Conservation (phyloP, 441 rosid genomes). For the Aquilaria agallochum region DNA sequence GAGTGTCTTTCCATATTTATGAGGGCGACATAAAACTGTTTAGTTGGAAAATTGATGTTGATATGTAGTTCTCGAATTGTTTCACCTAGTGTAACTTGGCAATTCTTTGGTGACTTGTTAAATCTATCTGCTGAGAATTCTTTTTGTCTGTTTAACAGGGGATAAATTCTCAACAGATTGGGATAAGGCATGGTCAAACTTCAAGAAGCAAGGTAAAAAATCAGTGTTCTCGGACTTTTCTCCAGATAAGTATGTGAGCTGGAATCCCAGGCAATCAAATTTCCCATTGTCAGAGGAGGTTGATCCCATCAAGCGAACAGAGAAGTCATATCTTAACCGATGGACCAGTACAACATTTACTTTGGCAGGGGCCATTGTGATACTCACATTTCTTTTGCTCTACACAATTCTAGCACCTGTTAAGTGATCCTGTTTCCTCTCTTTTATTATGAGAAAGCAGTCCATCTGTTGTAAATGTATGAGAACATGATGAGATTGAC, state of each 20-base stretch:
- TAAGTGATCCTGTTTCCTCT: conserved; percentile 36
- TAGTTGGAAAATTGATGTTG: too few species aligned
- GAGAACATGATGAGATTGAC: conserved; percentile 3
- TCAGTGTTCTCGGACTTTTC: conserved; percentile 56
- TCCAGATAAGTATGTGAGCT: conserved; percentile 72
- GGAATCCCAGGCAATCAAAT: conserved; percentile 78
- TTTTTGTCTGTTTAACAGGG: conserved; percentile 28
- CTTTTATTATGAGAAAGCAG: not conserved
- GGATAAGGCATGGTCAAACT: conserved; percentile 90
- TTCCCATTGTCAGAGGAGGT: conserved; percentile 84
- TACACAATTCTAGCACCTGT: conserved; percentile 77
- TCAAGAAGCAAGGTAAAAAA: conserved; percentile 82
- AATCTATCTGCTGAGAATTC: not conserved
- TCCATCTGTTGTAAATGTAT: conserved; percentile 4
- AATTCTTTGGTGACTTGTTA: too few species aligned
- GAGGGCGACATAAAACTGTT: too few species aligned
- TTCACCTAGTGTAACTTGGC: too few species aligned
- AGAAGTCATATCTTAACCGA: conserved; percentile 72
- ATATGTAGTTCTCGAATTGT: too few species aligned
- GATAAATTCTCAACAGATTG: conserved; percentile 66
- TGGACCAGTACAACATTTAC: conserved; percentile 89
- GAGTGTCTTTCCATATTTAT: too few species aligned
- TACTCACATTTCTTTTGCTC: conserved; percentile 65
- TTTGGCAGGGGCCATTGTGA: conserved; percentile 56
- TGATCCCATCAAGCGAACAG: conserved; percentile 88